A percentile compares a stretch with the other conserved stretches of the same genome.
phyloP scores from a whole-genome alignment of 2,329 filamentous ascomycete genomes.

The Apiospora malaysiana region DNA sequence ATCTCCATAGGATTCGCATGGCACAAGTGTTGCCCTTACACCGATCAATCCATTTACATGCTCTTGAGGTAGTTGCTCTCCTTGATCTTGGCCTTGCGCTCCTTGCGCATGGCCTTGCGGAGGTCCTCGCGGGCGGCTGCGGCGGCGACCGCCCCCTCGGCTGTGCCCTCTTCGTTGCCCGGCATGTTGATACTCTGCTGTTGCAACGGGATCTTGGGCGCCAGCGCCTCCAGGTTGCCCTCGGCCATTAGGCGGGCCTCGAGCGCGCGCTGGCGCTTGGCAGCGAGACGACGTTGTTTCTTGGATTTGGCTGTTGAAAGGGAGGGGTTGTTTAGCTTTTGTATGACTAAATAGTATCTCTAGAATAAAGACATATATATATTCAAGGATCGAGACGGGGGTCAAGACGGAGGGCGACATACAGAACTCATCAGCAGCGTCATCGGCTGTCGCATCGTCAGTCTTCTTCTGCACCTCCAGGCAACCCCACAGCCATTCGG shows the following conservation, averaged over 20 bases:
- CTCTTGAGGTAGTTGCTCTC: conserved; percentile 85
- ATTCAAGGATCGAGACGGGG: not conserved
- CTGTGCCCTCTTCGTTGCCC: conserved; percentile 47
- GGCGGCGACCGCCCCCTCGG: conserved; percentile 54
- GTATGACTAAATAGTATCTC: not conserved
- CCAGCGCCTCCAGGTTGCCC: conserved; percentile 69
- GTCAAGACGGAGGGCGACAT: conserved; percentile 44
- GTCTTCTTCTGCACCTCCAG: conserved; percentile 66
- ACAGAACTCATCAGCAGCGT: conserved; percentile 81
- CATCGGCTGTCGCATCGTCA: conserved; percentile 54
- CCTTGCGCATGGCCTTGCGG: conserved; percentile 73
- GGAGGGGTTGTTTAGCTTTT: not conserved
- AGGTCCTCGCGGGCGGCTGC: conserved; percentile 64
- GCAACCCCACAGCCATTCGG: conserved; percentile 79
- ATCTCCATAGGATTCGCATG: not conserved
- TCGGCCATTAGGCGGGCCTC: conserved; percentile 67
- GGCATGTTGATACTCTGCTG: conserved; percentile 81
- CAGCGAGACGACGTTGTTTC: conserved; percentile 76
- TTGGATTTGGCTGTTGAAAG: conserved; percentile 74
- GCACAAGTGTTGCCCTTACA: not conserved
- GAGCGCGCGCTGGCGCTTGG: conserved; percentile 63
- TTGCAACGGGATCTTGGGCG: conserved; percentile 74
- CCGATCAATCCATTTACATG: conserved; percentile 57
- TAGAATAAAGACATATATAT: conserved; percentile 15
- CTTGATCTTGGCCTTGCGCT: conserved; percentile 79